These are phyloP conservation scores for Poa pratensis DNA, from an alignment of 176 grass and related monocot species.

Conservation along the genomic window DNA sequence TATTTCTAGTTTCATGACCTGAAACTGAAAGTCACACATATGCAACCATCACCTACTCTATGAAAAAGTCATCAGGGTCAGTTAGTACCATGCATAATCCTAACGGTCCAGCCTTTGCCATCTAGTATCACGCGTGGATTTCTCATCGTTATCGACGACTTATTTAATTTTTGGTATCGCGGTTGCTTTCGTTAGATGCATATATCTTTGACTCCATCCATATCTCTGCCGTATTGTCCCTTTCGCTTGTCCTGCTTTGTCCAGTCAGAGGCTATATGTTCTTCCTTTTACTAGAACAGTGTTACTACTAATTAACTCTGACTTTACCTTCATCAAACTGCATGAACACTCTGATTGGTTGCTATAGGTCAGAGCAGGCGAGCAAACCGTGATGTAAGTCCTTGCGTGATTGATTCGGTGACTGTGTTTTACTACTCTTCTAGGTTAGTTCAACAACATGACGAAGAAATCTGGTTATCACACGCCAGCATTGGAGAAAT, in stretches of 20 bases:
- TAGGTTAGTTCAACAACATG: constrained; percentile 22
- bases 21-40: constrained; percentile 23
- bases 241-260: neutral
- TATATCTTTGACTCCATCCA: constrained; percentile 24
- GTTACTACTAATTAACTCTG: neutral
- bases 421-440: neutral
- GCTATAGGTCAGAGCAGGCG: constrained; percentile 47
- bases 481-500: constrained; percentile 30
- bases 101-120: constrained; percentile 29
- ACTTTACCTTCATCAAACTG: neutral
- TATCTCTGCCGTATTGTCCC: neutral
- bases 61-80: constrained; percentile 24
- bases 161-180: neutral
- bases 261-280: neutral
- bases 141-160: constrained; percentile 22
- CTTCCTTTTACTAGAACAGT: neutral
- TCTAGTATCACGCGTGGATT: neutral
- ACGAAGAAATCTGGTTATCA: neutral
- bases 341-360: neutral
- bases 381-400: constrained; percentile 34
- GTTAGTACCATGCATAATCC: constrained; percentile 20
- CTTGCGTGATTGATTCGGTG: neutral
- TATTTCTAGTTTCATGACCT: constrained; percentile 38
- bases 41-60: constrained; percentile 1
- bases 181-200: neutral